A percentile compares a stretch with the other conserved stretches of the same genome.
phyloP scores from a whole-genome alignment of 2,329 filamentous ascomycete genomes.

The Pyrenochaeta sp. region DNA sequence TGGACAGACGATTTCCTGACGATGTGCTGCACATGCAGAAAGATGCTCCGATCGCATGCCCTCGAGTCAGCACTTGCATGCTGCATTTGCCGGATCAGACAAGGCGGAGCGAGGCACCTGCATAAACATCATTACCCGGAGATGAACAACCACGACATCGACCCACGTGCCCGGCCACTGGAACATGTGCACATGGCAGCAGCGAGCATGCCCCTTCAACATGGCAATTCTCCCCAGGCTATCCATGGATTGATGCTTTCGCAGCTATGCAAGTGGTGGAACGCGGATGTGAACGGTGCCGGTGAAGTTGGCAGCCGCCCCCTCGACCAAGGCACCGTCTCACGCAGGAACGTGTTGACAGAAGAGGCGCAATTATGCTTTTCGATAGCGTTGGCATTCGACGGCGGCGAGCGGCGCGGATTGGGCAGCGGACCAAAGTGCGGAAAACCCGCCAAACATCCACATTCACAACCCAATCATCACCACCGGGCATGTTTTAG shows the following conservation, averaged over 20 bases:
- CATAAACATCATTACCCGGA: constrained; percentile 16
- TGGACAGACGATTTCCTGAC: neutral
- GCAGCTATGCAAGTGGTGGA: neutral
- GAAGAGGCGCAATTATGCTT: constrained; percentile 7
- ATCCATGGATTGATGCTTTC: neutral
- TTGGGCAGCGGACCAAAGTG: constrained; percentile 4
- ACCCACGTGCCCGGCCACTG: constrained; percentile 14
- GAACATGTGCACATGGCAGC: constrained; percentile 2
- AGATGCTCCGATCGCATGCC: neutral
- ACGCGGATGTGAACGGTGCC: neutral
- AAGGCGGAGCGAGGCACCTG: constrained; percentile 1
- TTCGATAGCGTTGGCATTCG: constrained; percentile 10
- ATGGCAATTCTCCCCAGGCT: neutral
- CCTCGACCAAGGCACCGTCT: neutral
- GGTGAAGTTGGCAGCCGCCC: neutral
- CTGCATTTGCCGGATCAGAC: neutral
- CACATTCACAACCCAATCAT: constrained; percentile 5
- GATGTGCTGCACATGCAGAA: neutral
- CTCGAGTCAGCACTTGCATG: constrained; percentile 2
- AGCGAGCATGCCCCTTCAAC: neutral
- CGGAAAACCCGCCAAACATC: constrained; percentile 5
- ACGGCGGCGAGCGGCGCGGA: neutral
- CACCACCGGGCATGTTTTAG: constrained; percentile 5
- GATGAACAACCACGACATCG: constrained; percentile 5
- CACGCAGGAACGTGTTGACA: neutral